Evolutionary conservation across 169 alveolate species (phyloP).

Genomic region (Cryptosporidium bovis): DNA sequence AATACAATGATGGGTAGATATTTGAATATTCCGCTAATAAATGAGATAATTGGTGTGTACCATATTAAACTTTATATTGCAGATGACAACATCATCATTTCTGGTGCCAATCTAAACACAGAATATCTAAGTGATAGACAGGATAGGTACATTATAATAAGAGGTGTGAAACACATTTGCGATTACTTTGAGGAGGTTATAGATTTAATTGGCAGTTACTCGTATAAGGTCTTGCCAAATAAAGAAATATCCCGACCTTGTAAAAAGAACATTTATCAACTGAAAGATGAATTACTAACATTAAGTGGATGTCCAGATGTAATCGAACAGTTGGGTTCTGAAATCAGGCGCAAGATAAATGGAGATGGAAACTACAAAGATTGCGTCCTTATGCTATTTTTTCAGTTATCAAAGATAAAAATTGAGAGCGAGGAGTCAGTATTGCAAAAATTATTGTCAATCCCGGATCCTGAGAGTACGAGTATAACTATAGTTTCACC

Average conservation of each 20-base stretch:
- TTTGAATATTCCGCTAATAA: not conserved
- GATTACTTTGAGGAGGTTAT: conserved; percentile 31
- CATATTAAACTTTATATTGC: conserved; percentile 58
- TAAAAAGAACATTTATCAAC: conserved; percentile 1
- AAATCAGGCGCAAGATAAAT: not conserved
- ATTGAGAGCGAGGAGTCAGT: conserved; percentile 27
- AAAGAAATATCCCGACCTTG: conserved; percentile 4
- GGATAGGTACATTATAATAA: conserved; percentile 44
- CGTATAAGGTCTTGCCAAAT: conserved; percentile 6
- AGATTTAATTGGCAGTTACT: conserved; percentile 20
- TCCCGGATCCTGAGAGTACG: not conserved
- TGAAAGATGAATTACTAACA: conserved; percentile 22
- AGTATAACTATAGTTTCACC: conserved; percentile 14
- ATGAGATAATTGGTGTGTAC: conserved; percentile 62
- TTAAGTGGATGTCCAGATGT: not conserved
- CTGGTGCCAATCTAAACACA: conserved; percentile 46
- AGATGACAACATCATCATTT: conserved; percentile 32
- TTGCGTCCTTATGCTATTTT: conserved; percentile 13
- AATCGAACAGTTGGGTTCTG: conserved; percentile 5
- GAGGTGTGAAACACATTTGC: conserved; percentile 21
- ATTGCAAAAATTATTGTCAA: conserved; percentile 3
- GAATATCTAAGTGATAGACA: conserved; percentile 38
- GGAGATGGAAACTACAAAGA: conserved; percentile 1
- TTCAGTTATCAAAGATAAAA: conserved; percentile 34
- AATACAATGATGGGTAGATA: not conserved